Percentiles rank a stretch among this genome's conserved stretches.
Evolutionary conservation across 331 rosid genomes (phyloP).

Genomic region (Phaseolus coccineus): DNA sequence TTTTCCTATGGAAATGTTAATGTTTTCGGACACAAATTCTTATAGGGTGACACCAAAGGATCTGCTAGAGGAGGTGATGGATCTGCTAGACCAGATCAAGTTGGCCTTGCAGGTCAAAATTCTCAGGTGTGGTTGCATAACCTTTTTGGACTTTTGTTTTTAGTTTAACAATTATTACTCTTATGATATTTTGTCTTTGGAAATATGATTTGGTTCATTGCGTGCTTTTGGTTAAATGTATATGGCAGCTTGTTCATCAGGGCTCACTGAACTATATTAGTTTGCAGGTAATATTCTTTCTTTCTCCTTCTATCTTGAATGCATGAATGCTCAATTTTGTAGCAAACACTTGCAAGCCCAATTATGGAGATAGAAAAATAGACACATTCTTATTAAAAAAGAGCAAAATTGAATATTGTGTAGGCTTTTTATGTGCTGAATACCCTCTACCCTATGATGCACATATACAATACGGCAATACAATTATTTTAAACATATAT

Average conservation of each 20-base stretch:
- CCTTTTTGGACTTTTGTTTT: slow-evolving; percentile 23
- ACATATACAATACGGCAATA: too few species aligned
- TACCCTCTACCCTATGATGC: too few species aligned
- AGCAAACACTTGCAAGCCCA: neutral
- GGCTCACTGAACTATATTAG: slow-evolving; percentile 69
- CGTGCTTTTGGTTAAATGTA: slow-evolving; percentile 38
- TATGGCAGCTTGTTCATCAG: slow-evolving; percentile 72
- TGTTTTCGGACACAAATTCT: slow-evolving; percentile 44
- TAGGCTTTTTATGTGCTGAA: neutral
- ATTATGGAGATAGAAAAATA: slow-evolving; percentile 3
- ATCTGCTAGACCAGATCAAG: slow-evolving; percentile 70
- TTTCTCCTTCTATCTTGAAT: slow-evolving; percentile 35
- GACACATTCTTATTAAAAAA: slow-evolving; percentile 3
- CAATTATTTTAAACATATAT: too few species aligned
- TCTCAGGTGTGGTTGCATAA: slow-evolving; percentile 61
- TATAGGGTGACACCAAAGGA: slow-evolving; percentile 90
- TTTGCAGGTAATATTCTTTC: slow-evolving; percentile 65
- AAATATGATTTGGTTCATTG: slow-evolving; percentile 25
- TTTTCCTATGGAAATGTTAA: slow-evolving; percentile 37
- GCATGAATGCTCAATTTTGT: slow-evolving; percentile 16
- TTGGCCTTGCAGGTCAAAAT: slow-evolving; percentile 65
- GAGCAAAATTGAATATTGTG: neutral
- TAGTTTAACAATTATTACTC: slow-evolving; percentile 7
- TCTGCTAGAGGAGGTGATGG: slow-evolving; percentile 82
- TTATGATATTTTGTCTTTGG: neutral